A percentile compares a stretch with the other conserved stretches of the same genome.
Conservation (phyloP, 2,329 filamentous ascomycete species). For the Cytospora paraplurivora region DNA sequence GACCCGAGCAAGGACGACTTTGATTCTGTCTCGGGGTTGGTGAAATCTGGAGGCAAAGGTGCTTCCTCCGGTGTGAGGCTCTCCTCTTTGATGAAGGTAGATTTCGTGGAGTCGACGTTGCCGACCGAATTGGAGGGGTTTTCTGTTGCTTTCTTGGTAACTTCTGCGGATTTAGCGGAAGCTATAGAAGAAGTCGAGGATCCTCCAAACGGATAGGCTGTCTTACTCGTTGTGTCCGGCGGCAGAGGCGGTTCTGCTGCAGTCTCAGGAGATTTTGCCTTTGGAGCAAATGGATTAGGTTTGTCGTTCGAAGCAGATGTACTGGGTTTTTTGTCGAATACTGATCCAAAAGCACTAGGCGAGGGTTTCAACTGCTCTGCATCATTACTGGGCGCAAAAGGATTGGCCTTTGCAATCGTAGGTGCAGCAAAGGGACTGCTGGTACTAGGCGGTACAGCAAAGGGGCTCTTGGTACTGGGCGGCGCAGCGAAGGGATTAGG, state of each 20-base stretch:
- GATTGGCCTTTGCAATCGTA: constrained; percentile 22
- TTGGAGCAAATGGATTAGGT: constrained; percentile 32
- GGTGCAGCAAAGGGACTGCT: constrained; percentile 29
- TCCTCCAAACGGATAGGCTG: constrained; percentile 50
- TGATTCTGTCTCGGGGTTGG: constrained; percentile 30
- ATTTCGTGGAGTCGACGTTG: constrained; percentile 27
- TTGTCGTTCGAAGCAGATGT: neutral
- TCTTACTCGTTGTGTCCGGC: constrained; percentile 58
- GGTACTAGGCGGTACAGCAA: constrained; percentile 25
- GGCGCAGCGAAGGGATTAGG: constrained; percentile 23
- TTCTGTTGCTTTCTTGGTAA: constrained; percentile 30
- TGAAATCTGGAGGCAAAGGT: constrained; percentile 35
- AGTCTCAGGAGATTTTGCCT: constrained; percentile 39
- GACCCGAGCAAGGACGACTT: constrained; percentile 33
- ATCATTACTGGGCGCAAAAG: constrained; percentile 14
- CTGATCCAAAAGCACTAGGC: constrained; percentile 15
- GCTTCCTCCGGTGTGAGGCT: constrained; percentile 30
- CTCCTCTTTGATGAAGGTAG: constrained; percentile 17
- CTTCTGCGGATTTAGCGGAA: constrained; percentile 42
- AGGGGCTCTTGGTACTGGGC: constrained; percentile 27
- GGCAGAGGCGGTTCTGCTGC: constrained; percentile 48
- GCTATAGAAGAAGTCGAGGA: constrained; percentile 55
- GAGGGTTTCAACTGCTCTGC: neutral
- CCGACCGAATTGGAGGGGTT: constrained; percentile 30
- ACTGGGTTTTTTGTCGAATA: constrained; percentile 3